Conservation (phyloP, 1,284 basidiomycete species). For the Stereum hirsutum region DNA sequence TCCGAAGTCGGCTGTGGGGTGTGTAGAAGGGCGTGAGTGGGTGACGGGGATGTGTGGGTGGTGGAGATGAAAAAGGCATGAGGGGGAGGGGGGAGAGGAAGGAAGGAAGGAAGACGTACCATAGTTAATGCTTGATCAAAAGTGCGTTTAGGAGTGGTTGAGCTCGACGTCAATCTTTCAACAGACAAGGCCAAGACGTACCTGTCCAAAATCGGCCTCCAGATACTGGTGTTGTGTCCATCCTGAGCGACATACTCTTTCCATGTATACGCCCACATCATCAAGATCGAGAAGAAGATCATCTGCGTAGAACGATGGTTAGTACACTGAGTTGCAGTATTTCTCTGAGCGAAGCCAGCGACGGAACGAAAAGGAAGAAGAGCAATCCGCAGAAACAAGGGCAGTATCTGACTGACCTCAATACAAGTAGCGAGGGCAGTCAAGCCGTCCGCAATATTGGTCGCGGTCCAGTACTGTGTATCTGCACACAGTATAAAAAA, state of each 20-base stretch:
- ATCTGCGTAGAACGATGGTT: constrained; percentile 34
- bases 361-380: too few species aligned
- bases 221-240: constrained; percentile 36
- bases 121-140: constrained; percentile 52
- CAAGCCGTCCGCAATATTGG: constrained; percentile 75
- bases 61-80: background rate
- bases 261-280: constrained; percentile 76
- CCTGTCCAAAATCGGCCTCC: constrained; percentile 64
- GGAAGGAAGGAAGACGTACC: constrained; percentile 26
- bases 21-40: background rate
- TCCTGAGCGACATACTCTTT: constrained; percentile 48
- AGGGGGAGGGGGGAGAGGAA: constrained; percentile 6
- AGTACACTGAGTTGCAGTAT: background rate
- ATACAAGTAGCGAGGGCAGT: constrained; percentile 76
- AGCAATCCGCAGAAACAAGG: background rate
- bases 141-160: background rate
- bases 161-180: background rate
- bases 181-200: background rate
- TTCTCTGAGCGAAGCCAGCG: background rate
- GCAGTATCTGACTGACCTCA: constrained; percentile 44
- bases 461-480: constrained; percentile 71
- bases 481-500: constrained; percentile 23
- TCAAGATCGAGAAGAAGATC: constrained; percentile 71
- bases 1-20: constrained; percentile 45
- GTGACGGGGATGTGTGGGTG: constrained; percentile 2